Evolutionary conservation across 176 grass and related monocot genomes (phyloP), one percentile per base, ranked within the genome.

Genomic region (Dactylis glomerata): DNA sequence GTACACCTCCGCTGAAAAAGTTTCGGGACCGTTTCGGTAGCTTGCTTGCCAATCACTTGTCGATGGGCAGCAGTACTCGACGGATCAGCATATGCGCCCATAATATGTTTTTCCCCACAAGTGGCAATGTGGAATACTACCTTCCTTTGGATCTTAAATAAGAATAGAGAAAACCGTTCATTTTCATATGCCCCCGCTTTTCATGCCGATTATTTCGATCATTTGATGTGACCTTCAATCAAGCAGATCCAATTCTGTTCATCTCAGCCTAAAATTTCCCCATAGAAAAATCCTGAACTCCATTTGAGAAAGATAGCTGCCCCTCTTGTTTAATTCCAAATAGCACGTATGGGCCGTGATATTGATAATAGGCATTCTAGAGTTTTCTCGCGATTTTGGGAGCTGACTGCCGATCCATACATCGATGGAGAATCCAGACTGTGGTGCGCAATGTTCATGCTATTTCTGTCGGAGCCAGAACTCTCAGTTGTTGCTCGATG

Each of bases 401-500:
- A 56, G 24, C 36, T 56, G 38, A 36, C 66, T 50, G 54, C 17
- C 28, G 34, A 49, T 36, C 30, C 41, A 45, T 26, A 24, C 19
- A 68, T 77, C 22, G 33, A 68, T 57, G 47, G 33, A 27, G 32
- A 64, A 80, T 15, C 30, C 52, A 73, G 66, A 82, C 40, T 16
- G 27, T 24, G 68, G 66, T 19, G 66, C 44, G 56, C n/a, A 41
- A 41, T 75, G 87, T 59, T 49, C 37, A 54, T 33, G 10, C 10
- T 2, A 38, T 32, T 41, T 77, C 24, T 50, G 77, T 27, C 36
- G 19, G 7, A 49, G 59, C 26, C 22, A 17, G 50, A 15, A 30
- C 47, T 61, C 58, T 81, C 82, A 69, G 17, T 81, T 85, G 77
- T 68, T 32, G 59, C 47, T 81, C 30, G 59, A 89, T 85, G 68